Evolutionary conservation across 164 flowering plant species (phyloP).

Genomic region (Aristolochia californica): DNA sequence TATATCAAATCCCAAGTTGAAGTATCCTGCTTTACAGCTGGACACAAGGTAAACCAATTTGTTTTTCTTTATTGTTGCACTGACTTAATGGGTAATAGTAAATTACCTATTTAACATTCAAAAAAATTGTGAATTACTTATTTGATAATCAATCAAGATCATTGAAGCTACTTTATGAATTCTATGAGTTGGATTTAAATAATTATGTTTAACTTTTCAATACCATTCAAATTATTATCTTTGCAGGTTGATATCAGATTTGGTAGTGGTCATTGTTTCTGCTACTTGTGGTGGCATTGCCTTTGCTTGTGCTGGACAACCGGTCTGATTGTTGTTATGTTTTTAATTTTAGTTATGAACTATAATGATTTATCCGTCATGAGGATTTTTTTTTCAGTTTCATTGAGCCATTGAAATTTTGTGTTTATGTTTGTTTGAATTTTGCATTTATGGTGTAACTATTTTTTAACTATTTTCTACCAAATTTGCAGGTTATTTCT

Average conservation of each 20-base stretch:
- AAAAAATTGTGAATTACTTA: constrained; percentile 3
- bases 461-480: no score
- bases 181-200: no score
- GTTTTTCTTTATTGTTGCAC: neutral
- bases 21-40: constrained; percentile 76
- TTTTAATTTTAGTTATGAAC: constrained; percentile 10
- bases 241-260: constrained; percentile 82
- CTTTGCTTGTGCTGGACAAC: constrained; percentile 97
- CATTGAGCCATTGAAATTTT: neutral
- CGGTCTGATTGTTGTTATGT: constrained; percentile 36
- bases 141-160: neutral
- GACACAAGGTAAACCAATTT: constrained; percentile 51
- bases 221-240: neutral
- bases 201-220: no score
- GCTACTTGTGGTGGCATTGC: constrained; percentile 99
- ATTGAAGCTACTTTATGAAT: no score
- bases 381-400: neutral
- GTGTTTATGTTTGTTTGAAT: no score
- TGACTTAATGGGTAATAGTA: no score
- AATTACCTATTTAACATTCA: neutral
- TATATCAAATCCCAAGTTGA: constrained; percentile 82
- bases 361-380: neutral
- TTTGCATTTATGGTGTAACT: neutral
- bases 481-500: constrained; percentile 70
- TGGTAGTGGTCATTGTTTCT: constrained; percentile 88